phyloP scores from a whole-genome alignment of 768 basidiomycete genomes.

The Auricularia sp. region DNA sequence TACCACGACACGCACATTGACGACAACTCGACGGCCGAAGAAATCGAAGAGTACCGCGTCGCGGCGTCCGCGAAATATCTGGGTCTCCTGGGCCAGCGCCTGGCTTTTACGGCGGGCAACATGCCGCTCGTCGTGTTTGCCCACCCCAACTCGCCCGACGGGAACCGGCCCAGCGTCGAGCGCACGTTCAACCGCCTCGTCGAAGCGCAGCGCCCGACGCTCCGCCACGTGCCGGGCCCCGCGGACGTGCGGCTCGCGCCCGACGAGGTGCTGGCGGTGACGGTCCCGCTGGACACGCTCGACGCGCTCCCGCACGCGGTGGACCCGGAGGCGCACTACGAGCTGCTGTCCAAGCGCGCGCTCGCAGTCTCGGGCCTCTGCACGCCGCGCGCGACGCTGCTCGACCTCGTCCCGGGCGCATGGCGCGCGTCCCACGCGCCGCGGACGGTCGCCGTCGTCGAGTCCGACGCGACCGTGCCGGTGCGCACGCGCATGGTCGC shows the following conservation, averaged over 20 bases:
- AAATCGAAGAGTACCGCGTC: neutral
- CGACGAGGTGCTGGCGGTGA: neutral
- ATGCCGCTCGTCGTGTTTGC: neutral
- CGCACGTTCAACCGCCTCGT: neutral
- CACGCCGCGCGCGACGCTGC: neutral
- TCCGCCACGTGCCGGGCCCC: neutral
- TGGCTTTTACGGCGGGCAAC: neutral
- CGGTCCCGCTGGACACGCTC: neutral
- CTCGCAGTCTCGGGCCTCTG: neutral
- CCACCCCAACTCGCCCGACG: neutral
- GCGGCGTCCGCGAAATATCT: neutral
- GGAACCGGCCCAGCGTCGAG: neutral
- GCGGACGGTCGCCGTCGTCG: too few relatives aligned
- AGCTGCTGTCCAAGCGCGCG: conserved; percentile 1
- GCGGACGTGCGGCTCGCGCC: neutral
- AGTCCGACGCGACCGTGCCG: too few relatives aligned
- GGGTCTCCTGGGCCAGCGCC: neutral
- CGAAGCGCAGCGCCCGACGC: neutral
- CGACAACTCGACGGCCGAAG: neutral
- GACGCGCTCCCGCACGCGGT: neutral
- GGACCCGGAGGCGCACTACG: neutral
- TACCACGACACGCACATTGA: neutral
- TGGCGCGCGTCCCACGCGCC: neutral
- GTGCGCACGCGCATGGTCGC: neutral
- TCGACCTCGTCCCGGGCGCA: neutral